phyloP scores from a whole-genome alignment of 371 early-diverging fungal genomes.

The Actinomucor elegans region DNA sequence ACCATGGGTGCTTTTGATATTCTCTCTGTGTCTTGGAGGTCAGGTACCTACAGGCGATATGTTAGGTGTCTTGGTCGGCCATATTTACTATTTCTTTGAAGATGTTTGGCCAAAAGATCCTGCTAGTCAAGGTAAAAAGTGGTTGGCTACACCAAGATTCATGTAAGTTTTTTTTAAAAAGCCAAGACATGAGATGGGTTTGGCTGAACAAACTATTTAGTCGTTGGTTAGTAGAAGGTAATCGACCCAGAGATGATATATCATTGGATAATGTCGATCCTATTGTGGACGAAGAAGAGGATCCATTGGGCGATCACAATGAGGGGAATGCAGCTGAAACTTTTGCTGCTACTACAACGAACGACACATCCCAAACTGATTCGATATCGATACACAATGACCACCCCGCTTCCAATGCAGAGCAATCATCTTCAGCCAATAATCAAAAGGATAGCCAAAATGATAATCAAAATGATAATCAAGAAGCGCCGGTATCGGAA shows the following conservation, averaged over 20 bases:
- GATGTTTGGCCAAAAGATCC: slow-evolving; percentile 90
- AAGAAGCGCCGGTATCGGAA: no score
- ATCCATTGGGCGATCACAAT: no score
- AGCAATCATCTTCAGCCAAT: no score
- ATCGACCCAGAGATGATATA: slow-evolving; percentile 19
- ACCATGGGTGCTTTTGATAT: slow-evolving; percentile 88
- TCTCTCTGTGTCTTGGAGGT: slow-evolving; percentile 71
- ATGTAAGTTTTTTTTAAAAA: slow-evolving; percentile 55
- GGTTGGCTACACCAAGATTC: slow-evolving; percentile 62
- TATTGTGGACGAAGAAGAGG: background rate
- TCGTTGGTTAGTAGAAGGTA: slow-evolving; percentile 23
- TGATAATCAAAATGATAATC: no score
- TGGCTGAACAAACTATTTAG: slow-evolving; percentile 2
- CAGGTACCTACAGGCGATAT: slow-evolving; percentile 80
- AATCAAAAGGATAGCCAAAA: no score
- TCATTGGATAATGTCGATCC: no score
- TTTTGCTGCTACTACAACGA: no score
- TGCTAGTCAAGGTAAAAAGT: slow-evolving; percentile 57
- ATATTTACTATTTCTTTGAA: slow-evolving; percentile 91
- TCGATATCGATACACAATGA: no score
- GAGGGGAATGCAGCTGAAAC: no score
- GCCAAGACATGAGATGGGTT: no score
- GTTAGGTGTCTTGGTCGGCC: slow-evolving; percentile 87
- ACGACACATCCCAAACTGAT: no score
- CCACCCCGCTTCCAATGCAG: no score